Evolutionary conservation across 139 green algal species (phyloP).

Genomic region (Picochlorum costavermella): DNA sequence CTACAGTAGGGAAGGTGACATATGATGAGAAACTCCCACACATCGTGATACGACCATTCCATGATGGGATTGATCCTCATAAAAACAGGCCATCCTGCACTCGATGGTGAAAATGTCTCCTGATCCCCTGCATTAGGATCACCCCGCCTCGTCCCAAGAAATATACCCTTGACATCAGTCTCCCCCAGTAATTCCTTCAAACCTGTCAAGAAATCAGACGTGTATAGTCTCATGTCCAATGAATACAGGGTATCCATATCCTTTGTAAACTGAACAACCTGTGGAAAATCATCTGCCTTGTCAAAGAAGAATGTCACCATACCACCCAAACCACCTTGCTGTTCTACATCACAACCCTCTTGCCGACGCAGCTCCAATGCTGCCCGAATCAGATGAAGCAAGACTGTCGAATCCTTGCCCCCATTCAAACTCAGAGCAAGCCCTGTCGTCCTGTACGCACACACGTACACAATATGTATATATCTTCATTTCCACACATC

Average conservation of each 20-base stretch:
- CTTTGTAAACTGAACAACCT: constrained; percentile 50
- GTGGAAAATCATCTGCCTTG: constrained; percentile 58
- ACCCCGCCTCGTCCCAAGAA: constrained; percentile 74
- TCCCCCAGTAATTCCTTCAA: constrained; percentile 42
- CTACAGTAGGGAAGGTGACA: constrained; percentile 59
- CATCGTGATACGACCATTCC: constrained; percentile 84
- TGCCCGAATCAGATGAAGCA: constrained; percentile 77
- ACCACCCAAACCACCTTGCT: constrained; percentile 37
- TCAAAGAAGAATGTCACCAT: constrained; percentile 74
- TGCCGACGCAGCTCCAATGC: constrained; percentile 10
- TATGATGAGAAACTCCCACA: constrained; percentile 81
- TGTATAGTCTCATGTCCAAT: constrained; percentile 49
- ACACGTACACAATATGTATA: too few relatives aligned
- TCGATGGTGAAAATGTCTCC: constrained; percentile 80
- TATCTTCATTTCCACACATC: background rate
- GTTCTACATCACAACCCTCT: background rate
- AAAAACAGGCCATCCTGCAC: constrained; percentile 84
- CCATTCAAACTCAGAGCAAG: constrained; percentile 89
- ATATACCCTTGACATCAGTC: constrained; percentile 51
- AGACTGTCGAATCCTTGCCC: constrained; percentile 86
- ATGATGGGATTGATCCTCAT: constrained; percentile 96
- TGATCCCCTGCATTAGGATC: constrained; percentile 78
- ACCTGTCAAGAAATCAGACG: constrained; percentile 63
- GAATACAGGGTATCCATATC: constrained; percentile 37
- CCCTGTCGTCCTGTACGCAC: constrained; percentile 31